phyloP scores from a whole-genome alignment of 768 basidiomycete genomes.

The Phlebiopsis gigantea region DNA sequence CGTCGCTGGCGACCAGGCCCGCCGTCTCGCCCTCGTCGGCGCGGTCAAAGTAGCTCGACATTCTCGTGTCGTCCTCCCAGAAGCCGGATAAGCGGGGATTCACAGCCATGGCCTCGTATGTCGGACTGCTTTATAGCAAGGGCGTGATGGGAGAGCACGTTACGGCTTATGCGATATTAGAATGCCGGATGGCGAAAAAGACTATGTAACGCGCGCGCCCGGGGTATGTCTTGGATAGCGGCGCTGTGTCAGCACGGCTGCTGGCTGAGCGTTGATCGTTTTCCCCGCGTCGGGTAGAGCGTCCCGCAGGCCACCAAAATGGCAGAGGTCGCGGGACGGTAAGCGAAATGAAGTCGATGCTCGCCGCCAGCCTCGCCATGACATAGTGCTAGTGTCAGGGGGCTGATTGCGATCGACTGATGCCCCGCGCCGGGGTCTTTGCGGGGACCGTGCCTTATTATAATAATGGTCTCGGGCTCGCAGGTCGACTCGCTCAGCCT shows the following conservation, averaged over 20 bases:
- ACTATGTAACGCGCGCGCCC: not conserved
- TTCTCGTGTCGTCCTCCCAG: slow-evolving; percentile 35
- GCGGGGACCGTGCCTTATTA: too few relatives aligned
- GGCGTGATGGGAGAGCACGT: not conserved
- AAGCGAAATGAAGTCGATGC: not conserved
- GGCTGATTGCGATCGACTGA: not conserved
- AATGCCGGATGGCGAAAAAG: not conserved
- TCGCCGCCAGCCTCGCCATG: not conserved
- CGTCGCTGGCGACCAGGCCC: slow-evolving; percentile 20
- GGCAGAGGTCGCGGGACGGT: not conserved
- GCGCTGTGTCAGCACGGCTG: not conserved
- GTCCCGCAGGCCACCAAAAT: not conserved
- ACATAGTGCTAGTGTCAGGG: not conserved
- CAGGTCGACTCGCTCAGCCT: too few relatives aligned
- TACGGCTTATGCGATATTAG: not conserved
- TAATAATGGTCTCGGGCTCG: too few relatives aligned
- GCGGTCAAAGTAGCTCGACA: slow-evolving; percentile 33
- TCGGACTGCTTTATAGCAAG: not conserved
- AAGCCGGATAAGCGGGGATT: slow-evolving; percentile 45
- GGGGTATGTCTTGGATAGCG: not conserved
- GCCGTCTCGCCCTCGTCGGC: slow-evolving; percentile 30
- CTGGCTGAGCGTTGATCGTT: not conserved
- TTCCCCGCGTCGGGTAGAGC: not conserved
- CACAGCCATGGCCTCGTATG: slow-evolving; percentile 18
- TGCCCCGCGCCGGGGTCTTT: not conserved